A percentile compares a stretch with the other conserved stretches of the same genome.
Evolutionary conservation across 192 early-diverging fungal species (phyloP).

Genomic region (Nowakowskiella sp.): DNA sequence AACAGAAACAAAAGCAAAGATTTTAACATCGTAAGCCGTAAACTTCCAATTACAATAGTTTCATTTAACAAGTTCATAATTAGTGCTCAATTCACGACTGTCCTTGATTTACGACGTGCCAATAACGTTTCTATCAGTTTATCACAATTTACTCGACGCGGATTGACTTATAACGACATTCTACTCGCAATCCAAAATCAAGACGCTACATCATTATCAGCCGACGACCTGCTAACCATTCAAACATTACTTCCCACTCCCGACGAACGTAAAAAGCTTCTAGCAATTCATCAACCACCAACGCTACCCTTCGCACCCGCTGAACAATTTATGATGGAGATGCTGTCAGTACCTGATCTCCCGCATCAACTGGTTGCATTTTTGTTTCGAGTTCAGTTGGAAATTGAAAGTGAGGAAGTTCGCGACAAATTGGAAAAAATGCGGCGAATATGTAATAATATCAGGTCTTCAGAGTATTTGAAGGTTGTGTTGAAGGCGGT

Average conservation of each 20-base stretch:
- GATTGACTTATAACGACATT: slow-evolving; percentile 24
- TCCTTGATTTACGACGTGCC: slow-evolving; percentile 44
- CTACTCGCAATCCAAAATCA: slow-evolving; percentile 21
- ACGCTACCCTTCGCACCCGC: slow-evolving; percentile 43
- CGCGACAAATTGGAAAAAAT: slow-evolving; percentile 19
- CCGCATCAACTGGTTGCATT: slow-evolving; percentile 29
- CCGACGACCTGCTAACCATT: slow-evolving; percentile 39
- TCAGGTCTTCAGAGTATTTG: slow-evolving; percentile 30
- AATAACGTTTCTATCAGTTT: slow-evolving; percentile 50
- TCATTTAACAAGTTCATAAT: background rate
- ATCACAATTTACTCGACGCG: slow-evolving; percentile 35
- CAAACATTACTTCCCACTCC: slow-evolving; percentile 39
- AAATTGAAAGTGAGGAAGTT: slow-evolving; percentile 27
- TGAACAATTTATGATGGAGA: slow-evolving; percentile 42
- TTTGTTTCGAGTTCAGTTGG: slow-evolving; percentile 20
- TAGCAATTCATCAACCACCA: slow-evolving; percentile 17
- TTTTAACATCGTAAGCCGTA: too few relatives aligned
- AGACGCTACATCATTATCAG: slow-evolving; percentile 19
- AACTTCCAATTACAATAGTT: too few relatives aligned
- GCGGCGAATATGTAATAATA: slow-evolving; percentile 16
- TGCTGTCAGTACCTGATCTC: slow-evolving; percentile 30
- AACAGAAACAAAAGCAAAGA: slow-evolving; percentile 1
- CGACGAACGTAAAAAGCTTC: slow-evolving; percentile 25
- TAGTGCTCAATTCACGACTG: slow-evolving; percentile 41
- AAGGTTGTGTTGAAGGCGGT: slow-evolving; percentile 40